These are phyloP conservation scores for Leccinum ochraceum DNA, from an alignment of 768 basidiomycete species.

Conservation along the genomic window DNA sequence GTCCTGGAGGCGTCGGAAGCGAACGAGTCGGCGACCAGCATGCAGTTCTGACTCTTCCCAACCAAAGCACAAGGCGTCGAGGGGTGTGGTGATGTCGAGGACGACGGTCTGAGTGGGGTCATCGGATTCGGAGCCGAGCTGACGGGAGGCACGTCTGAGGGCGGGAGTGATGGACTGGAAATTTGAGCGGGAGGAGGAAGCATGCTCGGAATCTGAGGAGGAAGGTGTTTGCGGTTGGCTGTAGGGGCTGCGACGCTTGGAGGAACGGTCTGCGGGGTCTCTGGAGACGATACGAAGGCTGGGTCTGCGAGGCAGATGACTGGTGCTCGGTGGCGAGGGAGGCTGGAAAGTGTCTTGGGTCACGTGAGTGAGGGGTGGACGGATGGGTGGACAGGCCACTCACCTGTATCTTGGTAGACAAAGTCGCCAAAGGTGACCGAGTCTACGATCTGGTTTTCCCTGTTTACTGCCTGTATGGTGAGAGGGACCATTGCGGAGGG, in stretches of 20 bases:
- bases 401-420: slow-evolving; percentile 57
- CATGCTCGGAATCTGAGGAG: slow-evolving; percentile 42
- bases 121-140: slow-evolving; percentile 33
- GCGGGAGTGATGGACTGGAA: slow-evolving; percentile 11
- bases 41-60: slow-evolving; percentile 69
- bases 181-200: slow-evolving; percentile 23
- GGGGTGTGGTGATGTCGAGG: slow-evolving; percentile 61
- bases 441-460: slow-evolving; percentile 55
- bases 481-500: slow-evolving; percentile 49
- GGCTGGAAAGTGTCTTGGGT: slow-evolving; percentile 7
- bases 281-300: slow-evolving; percentile 32
- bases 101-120: slow-evolving; percentile 54
- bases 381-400: slow-evolving; percentile 3
- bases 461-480: slow-evolving; percentile 63
- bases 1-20: slow-evolving; percentile 78
- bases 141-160: slow-evolving; percentile 27
- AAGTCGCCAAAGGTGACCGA: slow-evolving; percentile 73
- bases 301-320: slow-evolving; percentile 17
- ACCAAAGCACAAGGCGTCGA: slow-evolving; percentile 52
- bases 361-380: slow-evolving; percentile 7
- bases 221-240: slow-evolving; percentile 42
- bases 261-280: slow-evolving; percentile 21
- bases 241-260: slow-evolving; percentile 42
- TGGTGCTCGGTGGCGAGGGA: slow-evolving; percentile 2
- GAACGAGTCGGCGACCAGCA: slow-evolving; percentile 79